Conservation (phyloP, 352 stramenopile species). For the Pythium rishiriense region DNA sequence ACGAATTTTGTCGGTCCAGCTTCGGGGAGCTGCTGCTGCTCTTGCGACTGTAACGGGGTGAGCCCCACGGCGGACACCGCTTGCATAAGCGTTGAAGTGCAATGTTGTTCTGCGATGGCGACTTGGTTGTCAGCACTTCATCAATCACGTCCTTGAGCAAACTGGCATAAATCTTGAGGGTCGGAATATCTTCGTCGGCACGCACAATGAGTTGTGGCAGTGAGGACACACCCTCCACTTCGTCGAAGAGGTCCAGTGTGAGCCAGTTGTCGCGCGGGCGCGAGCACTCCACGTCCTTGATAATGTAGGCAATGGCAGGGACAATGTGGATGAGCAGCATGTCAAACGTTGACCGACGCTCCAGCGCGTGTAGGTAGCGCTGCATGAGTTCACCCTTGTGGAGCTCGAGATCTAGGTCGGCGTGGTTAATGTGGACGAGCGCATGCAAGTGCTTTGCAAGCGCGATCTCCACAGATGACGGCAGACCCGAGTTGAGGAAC, state of each 20-base stretch:
- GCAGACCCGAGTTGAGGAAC: constrained; percentile 65
- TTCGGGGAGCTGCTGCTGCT: constrained; percentile 34
- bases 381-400: constrained; percentile 60
- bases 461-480: constrained; percentile 78
- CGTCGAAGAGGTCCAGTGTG: constrained; percentile 72
- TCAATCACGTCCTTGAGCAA: constrained; percentile 80
- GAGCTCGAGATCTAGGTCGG: constrained; percentile 58
- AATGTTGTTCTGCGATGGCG: constrained; percentile 66
- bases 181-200: constrained; percentile 62
- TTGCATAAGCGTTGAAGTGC: constrained; percentile 75
- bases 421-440: constrained; percentile 72
- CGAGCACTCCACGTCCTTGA: constrained; percentile 66
- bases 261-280: constrained; percentile 70
- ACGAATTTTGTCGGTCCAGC: constrained; percentile 26
- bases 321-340: constrained; percentile 89
- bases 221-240: constrained; percentile 48
- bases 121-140: constrained; percentile 62
- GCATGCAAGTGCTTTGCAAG: constrained; percentile 81
- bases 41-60: constrained; percentile 19
- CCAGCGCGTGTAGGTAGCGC: constrained; percentile 67
- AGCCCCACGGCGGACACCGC: constrained; percentile 49
- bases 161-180: constrained; percentile 71
- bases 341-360: constrained; percentile 71
- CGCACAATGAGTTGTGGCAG: constrained; percentile 59
- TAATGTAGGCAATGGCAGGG: constrained; percentile 74